Evolutionary conservation across 148 eudicot genomes (phyloP).

Genomic region (Silene conica): DNA sequence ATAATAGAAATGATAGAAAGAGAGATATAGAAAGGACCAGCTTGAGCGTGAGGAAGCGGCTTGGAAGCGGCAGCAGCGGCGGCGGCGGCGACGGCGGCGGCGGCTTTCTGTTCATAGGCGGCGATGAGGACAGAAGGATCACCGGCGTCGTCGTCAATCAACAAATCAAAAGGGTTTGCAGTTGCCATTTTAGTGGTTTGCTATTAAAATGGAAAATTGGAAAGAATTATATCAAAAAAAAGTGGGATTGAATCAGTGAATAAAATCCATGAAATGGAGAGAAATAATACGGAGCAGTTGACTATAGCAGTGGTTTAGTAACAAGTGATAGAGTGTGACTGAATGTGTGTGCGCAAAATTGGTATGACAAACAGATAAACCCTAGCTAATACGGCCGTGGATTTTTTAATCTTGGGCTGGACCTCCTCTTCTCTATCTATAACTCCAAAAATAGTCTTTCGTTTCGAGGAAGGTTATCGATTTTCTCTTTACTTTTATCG

Average conservation of each 20-base stretch:
- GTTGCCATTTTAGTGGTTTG: slow-evolving; percentile 37
- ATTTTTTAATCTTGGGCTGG: not conserved
- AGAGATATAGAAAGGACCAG: slow-evolving; percentile 24
- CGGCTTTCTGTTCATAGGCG: slow-evolving; percentile 32
- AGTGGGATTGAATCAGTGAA: not conserved
- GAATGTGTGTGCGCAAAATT: not conserved
- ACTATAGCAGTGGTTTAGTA: not conserved
- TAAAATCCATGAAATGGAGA: slow-evolving; percentile 5
- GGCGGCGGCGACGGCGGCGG: slow-evolving; percentile 20
- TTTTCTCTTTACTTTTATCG: no score
- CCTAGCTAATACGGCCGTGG: slow-evolving; percentile 2
- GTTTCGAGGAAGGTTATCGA: no score
- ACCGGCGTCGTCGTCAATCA: slow-evolving; percentile 52
- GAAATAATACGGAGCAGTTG: not conserved
- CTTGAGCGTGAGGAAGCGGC: slow-evolving; percentile 56
- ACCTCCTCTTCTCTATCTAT: no score
- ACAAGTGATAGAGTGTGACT: not conserved
- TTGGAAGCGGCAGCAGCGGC: slow-evolving; percentile 38
- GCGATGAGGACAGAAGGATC: slow-evolving; percentile 45
- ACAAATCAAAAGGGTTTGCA: slow-evolving; percentile 51
- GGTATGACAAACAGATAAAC: slow-evolving; percentile 1
- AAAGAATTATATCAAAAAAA: not conserved
- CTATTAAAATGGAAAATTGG: not conserved
- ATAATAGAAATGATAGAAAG: no score
- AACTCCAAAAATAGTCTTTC: no score